These are phyloP conservation scores for Kentomonas sorsogonicus DNA, from an alignment of 208 protist genomes.

Conservation along the genomic window DNA sequence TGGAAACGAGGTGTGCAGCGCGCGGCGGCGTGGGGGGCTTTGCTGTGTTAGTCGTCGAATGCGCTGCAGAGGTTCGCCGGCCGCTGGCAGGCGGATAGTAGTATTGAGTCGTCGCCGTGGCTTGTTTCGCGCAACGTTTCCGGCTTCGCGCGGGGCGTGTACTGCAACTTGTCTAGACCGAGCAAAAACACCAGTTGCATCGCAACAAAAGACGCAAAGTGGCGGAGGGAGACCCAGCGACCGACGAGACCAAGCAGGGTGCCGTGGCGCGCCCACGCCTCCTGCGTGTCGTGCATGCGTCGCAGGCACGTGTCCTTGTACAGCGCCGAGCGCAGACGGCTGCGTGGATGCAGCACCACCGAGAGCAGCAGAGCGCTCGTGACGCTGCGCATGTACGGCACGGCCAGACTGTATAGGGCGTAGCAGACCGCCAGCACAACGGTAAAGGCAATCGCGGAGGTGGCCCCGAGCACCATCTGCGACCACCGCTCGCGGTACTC, in stretches of 20 bases:
- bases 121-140: too few species aligned
- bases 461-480: constrained; percentile 38
- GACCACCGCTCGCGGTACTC: constrained; percentile 34
- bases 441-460: constrained; percentile 47
- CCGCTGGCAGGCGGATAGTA: too few species aligned
- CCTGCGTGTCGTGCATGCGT: constrained; percentile 31
- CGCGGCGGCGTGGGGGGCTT: too few species aligned
- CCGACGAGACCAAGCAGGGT: constrained; percentile 29
- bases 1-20: too few species aligned
- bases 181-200: constrained; percentile 46
- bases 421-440: constrained; percentile 35
- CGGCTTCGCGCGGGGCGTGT: too few species aligned
- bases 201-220: constrained; percentile 44
- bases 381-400: constrained; percentile 51
- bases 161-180: constrained; percentile 54
- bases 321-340: constrained; percentile 22
- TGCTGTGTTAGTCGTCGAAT: too few species aligned
- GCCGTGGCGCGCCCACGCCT: constrained; percentile 25
- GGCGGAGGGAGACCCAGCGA: constrained; percentile 26
- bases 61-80: too few species aligned
- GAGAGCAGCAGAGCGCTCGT: constrained; percentile 50
- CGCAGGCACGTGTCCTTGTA: constrained; percentile 29
- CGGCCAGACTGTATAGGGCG: constrained; percentile 36
- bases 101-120: too few species aligned
- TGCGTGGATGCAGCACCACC: constrained; percentile 52